Evolutionary conservation across 345 rosid genomes (phyloP), one percentile per base, ranked within the genome.

Genomic region (Arabidopsis thaliana): DNA sequence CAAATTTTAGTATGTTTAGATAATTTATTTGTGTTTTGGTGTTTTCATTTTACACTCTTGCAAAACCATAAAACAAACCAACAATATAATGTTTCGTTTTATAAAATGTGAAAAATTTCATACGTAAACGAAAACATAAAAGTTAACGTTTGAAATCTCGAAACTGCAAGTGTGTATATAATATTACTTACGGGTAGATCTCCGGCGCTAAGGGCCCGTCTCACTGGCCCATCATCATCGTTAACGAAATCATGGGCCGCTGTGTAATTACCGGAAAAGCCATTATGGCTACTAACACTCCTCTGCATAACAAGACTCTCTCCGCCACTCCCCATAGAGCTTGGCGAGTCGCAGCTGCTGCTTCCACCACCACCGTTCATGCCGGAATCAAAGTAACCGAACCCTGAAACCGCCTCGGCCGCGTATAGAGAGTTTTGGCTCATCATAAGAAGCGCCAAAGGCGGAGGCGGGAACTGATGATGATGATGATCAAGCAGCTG

Each of bases 181-280:
- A 22, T 33, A 62, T 11, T 66, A 62, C 79, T 82, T 48, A 93
- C 98, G 79, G 81, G 90, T 83, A 88, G 68, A 69, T 92, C 99
- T 58, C 92, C 96, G 30, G 96, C 82, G 80, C 97, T 91, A 67
- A 76, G 90, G 63, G 86, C 96, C 84, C 92, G 87, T 69, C 92
- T 83, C 4, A 85, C 91, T n/a, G 87, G 84, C 72, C 86, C 79
- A 23, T 84, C 89, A 53, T 79, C 24, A 67, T 87, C 98, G 16
- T 78, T 8, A 42, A 80, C 69, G 40, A 73, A 63, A 60, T 74
- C 85, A 9, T 71, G 82, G 60, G 76, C 68, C 44, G 80, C 71
- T 56, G 41, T 25, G 41, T 79, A 85, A 57, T 62, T 81, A 78
- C 73, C 79, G 36, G 59, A 79, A 59, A 76, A 45, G 44, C 83